Conservation (phyloP, 345 rosid species). For the Acer campestre region DNA sequence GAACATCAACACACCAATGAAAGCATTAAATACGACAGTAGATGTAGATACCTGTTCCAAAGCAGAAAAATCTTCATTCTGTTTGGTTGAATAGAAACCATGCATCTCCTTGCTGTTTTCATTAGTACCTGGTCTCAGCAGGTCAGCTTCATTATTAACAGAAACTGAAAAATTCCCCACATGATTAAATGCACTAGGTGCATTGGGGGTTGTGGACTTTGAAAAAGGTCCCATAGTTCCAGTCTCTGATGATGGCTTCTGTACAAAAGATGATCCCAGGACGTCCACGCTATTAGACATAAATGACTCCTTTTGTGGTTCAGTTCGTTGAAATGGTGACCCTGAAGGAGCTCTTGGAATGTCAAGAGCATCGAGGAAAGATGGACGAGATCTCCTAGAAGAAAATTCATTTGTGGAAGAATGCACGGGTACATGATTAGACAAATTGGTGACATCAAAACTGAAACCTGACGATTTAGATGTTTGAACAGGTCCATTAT, state of each 20-base stretch:
- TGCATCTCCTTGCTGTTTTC: constrained; percentile 36
- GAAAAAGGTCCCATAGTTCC: constrained; percentile 40
- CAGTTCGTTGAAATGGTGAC: constrained; percentile 41
- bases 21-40: neutral
- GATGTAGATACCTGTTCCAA: constrained; percentile 77
- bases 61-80: constrained; percentile 84
- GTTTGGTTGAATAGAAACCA: constrained; percentile 55
- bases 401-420: constrained; percentile 50
- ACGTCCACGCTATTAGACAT: constrained; percentile 38
- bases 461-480: constrained; percentile 48
- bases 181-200: constrained; percentile 37
- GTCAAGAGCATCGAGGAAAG: constrained; percentile 88
- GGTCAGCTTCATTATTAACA: constrained; percentile 38
- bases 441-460: constrained; percentile 49
- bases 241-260: constrained; percentile 33
- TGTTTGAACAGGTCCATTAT: constrained; percentile 33
- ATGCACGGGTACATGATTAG: constrained; percentile 32
- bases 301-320: constrained; percentile 35
- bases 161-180: constrained; percentile 34
- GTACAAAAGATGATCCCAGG: constrained; percentile 38
- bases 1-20: neutral
- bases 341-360: constrained; percentile 55
- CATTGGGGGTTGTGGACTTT: constrained; percentile 29
- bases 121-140: constrained; percentile 26
- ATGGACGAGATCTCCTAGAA: constrained; percentile 73